phyloP scores from a whole-genome alignment of 108 stramenopile genomes.

The Skeletonema costatum region DNA sequence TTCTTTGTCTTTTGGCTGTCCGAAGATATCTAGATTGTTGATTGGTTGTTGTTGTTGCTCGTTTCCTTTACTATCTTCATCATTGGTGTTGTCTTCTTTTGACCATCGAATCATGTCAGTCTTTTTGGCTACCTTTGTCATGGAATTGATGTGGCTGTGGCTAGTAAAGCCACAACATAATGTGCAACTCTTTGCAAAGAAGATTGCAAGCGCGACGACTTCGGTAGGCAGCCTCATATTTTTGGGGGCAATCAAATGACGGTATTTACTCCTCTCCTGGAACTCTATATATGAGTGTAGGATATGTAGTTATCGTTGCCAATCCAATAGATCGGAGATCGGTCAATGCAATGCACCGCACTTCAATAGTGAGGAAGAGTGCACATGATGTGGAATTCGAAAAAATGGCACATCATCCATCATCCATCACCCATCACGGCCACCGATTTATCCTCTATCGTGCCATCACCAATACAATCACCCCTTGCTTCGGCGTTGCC shows the following conservation, averaged over 20 bases:
- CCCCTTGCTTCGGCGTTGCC: too few species aligned
- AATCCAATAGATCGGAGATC: too few species aligned
- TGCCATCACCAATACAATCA: too few species aligned
- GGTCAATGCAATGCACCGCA: too few species aligned
- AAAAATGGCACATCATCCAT: too few species aligned
- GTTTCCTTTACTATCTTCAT: constrained; percentile 16
- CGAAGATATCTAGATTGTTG: constrained; percentile 44
- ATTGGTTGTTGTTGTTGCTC: not conserved
- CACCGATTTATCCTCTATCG: too few species aligned
- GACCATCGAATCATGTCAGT: not conserved
- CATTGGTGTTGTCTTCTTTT: constrained; percentile 7
- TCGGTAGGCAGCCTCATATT: not conserved
- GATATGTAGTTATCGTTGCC: too few species aligned
- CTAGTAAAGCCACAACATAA: not conserved
- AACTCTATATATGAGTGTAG: too few species aligned
- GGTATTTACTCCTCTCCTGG: too few species aligned
- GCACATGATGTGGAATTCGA: too few species aligned
- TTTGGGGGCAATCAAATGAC: not conserved
- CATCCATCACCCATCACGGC: too few species aligned
- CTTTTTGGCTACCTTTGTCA: not conserved
- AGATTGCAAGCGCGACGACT: not conserved
- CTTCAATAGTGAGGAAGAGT: too few species aligned
- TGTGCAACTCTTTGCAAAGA: not conserved
- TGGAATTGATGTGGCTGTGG: not conserved
- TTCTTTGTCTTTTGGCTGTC: constrained; percentile 28